These are phyloP conservation scores for Oryza australiensis DNA, from an alignment of 176 grass and related monocot genomes.

Conservation along the genomic window DNA sequence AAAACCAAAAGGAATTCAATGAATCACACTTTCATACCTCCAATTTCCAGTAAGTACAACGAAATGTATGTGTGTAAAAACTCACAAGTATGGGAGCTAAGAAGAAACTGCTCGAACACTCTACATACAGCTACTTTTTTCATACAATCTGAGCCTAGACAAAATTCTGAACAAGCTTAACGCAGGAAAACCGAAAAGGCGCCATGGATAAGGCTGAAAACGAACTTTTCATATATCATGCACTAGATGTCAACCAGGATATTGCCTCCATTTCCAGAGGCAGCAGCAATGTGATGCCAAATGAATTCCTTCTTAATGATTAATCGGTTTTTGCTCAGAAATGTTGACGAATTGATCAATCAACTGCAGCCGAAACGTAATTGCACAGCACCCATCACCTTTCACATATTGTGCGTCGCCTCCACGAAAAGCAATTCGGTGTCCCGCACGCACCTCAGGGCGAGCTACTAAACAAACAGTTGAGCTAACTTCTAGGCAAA, in stretches of 20 bases:
- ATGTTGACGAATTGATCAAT: background rate
- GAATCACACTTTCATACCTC: background rate
- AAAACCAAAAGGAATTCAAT: slow-evolving; percentile 14
- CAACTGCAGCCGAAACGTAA: background rate
- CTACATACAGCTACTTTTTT: background rate
- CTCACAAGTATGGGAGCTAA: background rate
- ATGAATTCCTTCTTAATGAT: background rate
- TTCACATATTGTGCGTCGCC: background rate
- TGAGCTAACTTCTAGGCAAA: slow-evolving; percentile 37
- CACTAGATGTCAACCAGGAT: background rate
- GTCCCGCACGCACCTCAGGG: background rate
- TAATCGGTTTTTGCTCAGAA: background rate
- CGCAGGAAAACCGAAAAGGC: background rate
- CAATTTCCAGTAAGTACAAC: background rate
- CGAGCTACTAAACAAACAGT: slow-evolving; percentile 8
- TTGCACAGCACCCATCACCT: background rate
- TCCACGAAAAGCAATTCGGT: slow-evolving; percentile 2
- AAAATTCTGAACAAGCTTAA: background rate
- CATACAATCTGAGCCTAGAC: background rate
- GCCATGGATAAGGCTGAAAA: background rate
- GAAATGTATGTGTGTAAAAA: background rate
- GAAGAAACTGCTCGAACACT: background rate
- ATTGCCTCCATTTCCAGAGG: background rate
- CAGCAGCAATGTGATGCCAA: background rate
- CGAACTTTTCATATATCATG: background rate